Percentiles rank a stretch among this genome's conserved stretches.
phyloP scores from a whole-genome alignment of 164 flowering plant genomes.

The Vitis rotundifolia region DNA sequence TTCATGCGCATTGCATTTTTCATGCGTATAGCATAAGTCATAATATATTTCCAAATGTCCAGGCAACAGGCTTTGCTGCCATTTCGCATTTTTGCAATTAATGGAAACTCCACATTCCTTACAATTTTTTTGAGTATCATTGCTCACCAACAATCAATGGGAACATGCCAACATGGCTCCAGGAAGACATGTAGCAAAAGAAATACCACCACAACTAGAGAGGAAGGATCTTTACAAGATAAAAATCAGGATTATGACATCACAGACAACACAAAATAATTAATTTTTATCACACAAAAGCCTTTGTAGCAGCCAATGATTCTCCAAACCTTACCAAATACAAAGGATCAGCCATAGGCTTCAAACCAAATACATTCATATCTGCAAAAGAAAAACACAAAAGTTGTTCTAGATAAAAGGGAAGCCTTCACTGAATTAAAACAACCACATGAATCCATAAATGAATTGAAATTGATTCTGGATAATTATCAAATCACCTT shows the following conservation, averaged over 20 bases:
- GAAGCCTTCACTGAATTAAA: neutral
- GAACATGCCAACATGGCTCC: neutral
- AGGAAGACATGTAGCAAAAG: neutral
- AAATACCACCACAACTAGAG: neutral
- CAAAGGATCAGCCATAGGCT: constrained; percentile 77
- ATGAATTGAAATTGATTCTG: neutral
- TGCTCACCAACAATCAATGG: neutral
- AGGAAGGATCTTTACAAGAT: neutral
- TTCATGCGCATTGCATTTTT: too few relatives aligned
- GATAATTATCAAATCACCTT: constrained; percentile 42
- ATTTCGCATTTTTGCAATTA: neutral
- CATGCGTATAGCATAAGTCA: neutral
- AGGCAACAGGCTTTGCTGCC: neutral
- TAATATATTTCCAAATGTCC: neutral
- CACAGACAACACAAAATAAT: neutral
- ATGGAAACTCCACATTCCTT: neutral
- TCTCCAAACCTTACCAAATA: constrained; percentile 56
- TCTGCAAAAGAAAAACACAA: constrained; percentile 44
- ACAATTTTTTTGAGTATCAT: neutral
- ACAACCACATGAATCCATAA: neutral
- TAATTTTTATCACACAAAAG: neutral
- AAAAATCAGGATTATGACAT: neutral
- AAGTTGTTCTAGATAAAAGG: neutral
- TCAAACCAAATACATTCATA: constrained; percentile 83
- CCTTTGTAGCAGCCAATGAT: neutral